Evolutionary conservation across 2,329 filamentous ascomycete genomes (phyloP).

Genomic region (Capronia americana): DNA sequence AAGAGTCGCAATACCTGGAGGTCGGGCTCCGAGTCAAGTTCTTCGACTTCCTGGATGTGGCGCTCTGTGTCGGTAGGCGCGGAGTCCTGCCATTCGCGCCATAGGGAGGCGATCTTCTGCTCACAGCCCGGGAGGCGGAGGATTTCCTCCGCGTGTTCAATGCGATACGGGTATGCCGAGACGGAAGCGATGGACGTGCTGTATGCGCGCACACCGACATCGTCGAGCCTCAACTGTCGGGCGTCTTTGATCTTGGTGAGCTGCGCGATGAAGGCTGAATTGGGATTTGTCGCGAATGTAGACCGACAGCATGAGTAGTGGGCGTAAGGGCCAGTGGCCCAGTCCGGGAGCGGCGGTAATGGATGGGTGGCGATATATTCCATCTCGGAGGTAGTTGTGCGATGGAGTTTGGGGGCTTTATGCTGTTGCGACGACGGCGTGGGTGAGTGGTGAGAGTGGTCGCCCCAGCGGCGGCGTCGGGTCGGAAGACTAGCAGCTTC

Average conservation of each 20-base stretch:
- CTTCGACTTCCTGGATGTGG: slow-evolving; percentile 66
- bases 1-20: slow-evolving; percentile 72
- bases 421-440: slow-evolving; percentile 39
- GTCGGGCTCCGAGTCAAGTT: slow-evolving; percentile 68
- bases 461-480: slow-evolving; percentile 39
- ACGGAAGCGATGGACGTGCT: slow-evolving; percentile 83
- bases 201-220: slow-evolving; percentile 83
- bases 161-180: slow-evolving; percentile 74
- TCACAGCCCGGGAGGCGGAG: slow-evolving; percentile 77
- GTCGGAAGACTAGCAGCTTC: slow-evolving; percentile 46
- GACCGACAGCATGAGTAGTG: slow-evolving; percentile 82
- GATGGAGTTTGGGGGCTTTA: slow-evolving; percentile 59
- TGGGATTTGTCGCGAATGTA: slow-evolving; percentile 73
- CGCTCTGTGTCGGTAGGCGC: slow-evolving; percentile 53
- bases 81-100: slow-evolving; percentile 72
- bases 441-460: slow-evolving; percentile 28
- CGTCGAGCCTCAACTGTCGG: slow-evolving; percentile 73
- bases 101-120: slow-evolving; percentile 77
- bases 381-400: slow-evolving; percentile 79
- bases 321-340: slow-evolving; percentile 64
- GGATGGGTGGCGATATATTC: slow-evolving; percentile 52
- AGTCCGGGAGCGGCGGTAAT: slow-evolving; percentile 72
- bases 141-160: slow-evolving; percentile 55
- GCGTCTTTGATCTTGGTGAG: slow-evolving; percentile 76
- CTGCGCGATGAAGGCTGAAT: slow-evolving; percentile 74